Percentiles rank a stretch among this genome's conserved stretches.
These are phyloP conservation scores for Amaranthus cruentus DNA, from an alignment of 148 eudicot species.

Conservation along the genomic window DNA sequence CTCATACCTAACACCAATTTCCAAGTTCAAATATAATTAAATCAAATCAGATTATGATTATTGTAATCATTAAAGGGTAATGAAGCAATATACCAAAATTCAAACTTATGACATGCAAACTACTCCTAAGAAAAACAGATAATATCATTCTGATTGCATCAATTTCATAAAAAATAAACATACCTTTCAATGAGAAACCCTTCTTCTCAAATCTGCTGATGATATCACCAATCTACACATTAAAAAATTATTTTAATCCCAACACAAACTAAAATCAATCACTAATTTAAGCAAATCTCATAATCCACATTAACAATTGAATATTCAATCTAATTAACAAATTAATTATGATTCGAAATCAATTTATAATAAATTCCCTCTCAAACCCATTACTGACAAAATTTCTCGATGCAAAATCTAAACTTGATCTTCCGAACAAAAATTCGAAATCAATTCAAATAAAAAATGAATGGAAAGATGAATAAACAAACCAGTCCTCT, in stretches of 20 bases:
- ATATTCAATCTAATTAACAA: background rate
- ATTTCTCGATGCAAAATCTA: no score
- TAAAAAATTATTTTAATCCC: background rate
- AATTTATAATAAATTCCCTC: background rate
- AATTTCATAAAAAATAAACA: background rate
- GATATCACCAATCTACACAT: conserved; percentile 71
- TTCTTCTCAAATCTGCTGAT: conserved; percentile 92
- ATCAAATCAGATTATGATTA: no score
- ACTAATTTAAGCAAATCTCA: background rate
- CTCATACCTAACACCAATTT: background rate
- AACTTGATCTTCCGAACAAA: background rate
- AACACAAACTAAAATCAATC: background rate
- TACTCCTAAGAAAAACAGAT: background rate
- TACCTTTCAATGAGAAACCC: conserved; percentile 84
- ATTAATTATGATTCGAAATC: background rate
- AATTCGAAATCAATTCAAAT: background rate
- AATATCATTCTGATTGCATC: background rate
- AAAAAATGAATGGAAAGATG: background rate
- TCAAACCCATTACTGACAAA: background rate
- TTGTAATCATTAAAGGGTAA: no score
- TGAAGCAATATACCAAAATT: no score
- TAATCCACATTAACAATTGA: background rate
- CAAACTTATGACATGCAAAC: no score
- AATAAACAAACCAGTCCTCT: conserved; percentile 53
- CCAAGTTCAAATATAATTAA: background rate